These are phyloP conservation scores for Lecanoromycetidae sp. DNA, from an alignment of 2,329 filamentous ascomycete genomes.

Conservation along the genomic window DNA sequence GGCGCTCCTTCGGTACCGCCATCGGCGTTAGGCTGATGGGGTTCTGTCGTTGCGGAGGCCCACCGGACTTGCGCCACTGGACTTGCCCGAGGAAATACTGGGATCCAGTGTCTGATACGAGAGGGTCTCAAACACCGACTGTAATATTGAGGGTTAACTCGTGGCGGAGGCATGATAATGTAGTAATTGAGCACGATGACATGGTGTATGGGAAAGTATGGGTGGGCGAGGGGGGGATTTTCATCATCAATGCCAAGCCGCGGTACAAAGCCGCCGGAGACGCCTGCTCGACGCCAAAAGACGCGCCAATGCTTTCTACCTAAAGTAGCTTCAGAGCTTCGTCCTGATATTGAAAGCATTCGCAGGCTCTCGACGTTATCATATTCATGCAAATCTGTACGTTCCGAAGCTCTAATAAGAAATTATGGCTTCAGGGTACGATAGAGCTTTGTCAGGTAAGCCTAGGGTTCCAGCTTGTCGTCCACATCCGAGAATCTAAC, in stretches of 20 bases:
- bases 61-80: constrained; percentile 1
- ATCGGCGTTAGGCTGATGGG: constrained; percentile 28
- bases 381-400: no score
- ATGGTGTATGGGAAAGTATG: no score
- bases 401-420: no score
- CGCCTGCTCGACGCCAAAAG: background rate
- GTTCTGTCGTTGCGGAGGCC: constrained; percentile 31
- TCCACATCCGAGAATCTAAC: constrained; percentile 15
- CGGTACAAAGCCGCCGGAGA: background rate
- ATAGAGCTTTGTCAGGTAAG: constrained; percentile 96
- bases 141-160: background rate
- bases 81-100: background rate
- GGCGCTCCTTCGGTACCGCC: constrained; percentile 26
- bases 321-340: background rate
- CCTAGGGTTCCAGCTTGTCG: background rate
- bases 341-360: no score
- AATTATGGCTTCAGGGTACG: constrained; percentile 87
- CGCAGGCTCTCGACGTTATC: no score
- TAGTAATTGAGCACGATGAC: no score
- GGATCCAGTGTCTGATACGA: background rate
- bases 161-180: background rate
- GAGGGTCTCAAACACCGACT: background rate
- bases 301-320: background rate
- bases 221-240: no score
- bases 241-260: background rate